Conservation (phyloP, 768 basidiomycete species). For the Lanmaoa pseudosensibilis region DNA sequence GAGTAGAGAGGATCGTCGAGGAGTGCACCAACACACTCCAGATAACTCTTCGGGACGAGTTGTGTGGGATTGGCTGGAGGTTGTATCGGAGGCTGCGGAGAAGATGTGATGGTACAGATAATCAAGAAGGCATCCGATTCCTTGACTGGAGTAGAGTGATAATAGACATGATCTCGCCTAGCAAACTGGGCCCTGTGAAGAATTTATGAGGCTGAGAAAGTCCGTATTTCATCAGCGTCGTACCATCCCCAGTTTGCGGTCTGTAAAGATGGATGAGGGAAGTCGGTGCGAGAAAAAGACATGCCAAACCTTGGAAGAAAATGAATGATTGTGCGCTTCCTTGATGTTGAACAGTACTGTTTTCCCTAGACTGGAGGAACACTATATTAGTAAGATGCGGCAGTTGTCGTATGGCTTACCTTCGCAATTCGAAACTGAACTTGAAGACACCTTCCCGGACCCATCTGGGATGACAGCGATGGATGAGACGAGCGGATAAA, state of each 20-base stretch:
- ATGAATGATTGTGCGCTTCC: conserved; percentile 81
- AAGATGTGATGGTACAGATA: conserved; percentile 74
- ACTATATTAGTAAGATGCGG: not conserved
- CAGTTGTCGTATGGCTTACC: conserved; percentile 37
- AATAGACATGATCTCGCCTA: conserved; percentile 68
- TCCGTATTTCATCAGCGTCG: conserved; percentile 2
- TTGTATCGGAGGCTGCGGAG: conserved; percentile 50
- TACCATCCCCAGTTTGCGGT: conserved; percentile 91
- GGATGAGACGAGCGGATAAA: not conserved
- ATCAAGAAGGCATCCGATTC: conserved; percentile 71
- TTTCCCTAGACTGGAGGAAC: conserved; percentile 41
- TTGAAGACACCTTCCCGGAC: conserved; percentile 81
- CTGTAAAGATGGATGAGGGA: conserved; percentile 35
- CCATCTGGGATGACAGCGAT: conserved; percentile 52
- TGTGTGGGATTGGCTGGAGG: conserved; percentile 47
- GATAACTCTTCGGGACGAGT: conserved; percentile 61
- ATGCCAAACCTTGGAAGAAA: conserved; percentile 60
- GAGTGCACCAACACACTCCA: conserved; percentile 71
- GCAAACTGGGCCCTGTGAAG: conserved; percentile 72
- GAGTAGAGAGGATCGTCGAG: conserved; percentile 84
- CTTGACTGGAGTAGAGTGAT: conserved; percentile 50
- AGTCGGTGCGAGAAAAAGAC: not conserved
- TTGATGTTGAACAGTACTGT: conserved; percentile 59
- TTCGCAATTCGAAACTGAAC: conserved; percentile 80
- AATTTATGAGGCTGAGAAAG: not conserved